Percentiles rank a stretch among this genome's conserved stretches.
These are phyloP conservation scores for Zychaea mexicana DNA, from an alignment of 371 early-diverging fungal genomes.

Conservation along the genomic window DNA sequence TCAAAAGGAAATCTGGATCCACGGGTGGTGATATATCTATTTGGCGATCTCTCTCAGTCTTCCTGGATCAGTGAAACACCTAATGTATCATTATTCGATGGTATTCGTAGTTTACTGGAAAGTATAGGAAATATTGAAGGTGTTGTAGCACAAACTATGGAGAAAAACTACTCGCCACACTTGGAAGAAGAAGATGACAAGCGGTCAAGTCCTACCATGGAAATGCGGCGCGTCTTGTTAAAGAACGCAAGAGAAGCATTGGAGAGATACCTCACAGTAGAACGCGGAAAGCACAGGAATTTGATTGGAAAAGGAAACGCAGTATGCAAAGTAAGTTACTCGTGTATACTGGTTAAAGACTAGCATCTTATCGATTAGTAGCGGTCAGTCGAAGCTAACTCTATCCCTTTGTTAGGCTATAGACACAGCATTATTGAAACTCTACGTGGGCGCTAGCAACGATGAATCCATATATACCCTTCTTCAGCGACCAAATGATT, in stretches of 20 bases:
- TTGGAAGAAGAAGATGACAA: conserved; percentile 28
- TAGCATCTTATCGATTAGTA: too few relatives aligned
- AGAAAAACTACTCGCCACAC: conserved; percentile 30
- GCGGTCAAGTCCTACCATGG: conserved; percentile 15
- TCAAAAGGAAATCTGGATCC: conserved; percentile 73
- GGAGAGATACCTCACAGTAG: conserved; percentile 44
- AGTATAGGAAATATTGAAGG: conserved; percentile 51
- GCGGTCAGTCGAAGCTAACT: too few relatives aligned
- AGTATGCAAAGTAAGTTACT: conserved; percentile 26
- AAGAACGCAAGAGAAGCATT: conserved; percentile 64
- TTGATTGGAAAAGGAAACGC: conserved; percentile 30
- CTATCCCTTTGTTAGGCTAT: conserved; percentile 47
- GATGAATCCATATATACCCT: conserved; percentile 40
- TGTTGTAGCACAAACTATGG: conserved; percentile 31
- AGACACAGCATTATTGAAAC: conserved; percentile 67
- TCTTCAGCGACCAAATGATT: conserved; percentile 57
- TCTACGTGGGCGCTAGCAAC: conserved; percentile 57
- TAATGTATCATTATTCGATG: conserved; percentile 46
- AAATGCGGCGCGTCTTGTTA: conserved; percentile 49
- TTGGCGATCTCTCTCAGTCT: conserved; percentile 53
- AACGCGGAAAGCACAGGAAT: conserved; percentile 36
- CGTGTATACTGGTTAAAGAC: too few relatives aligned
- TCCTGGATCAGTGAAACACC: conserved; percentile 27
- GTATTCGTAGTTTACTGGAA: conserved; percentile 34
- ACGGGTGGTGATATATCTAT: conserved; percentile 55